Evolutionary conservation across 352 stramenopile species (phyloP), one percentile per base, ranked within the genome.

Genomic region (Phytophthora nicotianae): DNA sequence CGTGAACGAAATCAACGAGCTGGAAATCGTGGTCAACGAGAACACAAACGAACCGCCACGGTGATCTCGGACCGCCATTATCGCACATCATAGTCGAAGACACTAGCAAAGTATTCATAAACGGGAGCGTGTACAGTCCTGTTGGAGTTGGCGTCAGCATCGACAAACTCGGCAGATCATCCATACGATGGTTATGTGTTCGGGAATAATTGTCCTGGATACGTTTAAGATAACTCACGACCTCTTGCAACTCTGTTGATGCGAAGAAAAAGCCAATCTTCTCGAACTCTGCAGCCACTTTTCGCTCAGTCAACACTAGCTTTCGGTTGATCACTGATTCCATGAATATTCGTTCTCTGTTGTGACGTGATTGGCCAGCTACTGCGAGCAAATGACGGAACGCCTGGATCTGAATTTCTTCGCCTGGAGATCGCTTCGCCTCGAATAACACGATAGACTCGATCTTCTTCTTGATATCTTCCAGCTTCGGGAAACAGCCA

Each of bases 301-400:
- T 86, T 16, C 76, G 71, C 24, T 91, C 82, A 0, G 82, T 91
- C 26, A 91, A 68, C 5, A 91, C 75, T 17, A 78, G 33, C 38
- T 83, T 83, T 7, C 82, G 69, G 29, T 85, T 89, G 21, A 88
- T 84, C 27, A 89, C 75, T 5, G 79, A 74, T 33, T 88, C 82
- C 32, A 91, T 72, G 33, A 91, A 86, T 5, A 48, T 58, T 9
- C 79, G 59, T 56, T 89, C 82, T 14, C 65, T 70, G n/a, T 75
- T 86, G n/a, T 78, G 63, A 4, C 72, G 58, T 21, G 64, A 70
- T 26, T 75, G 65, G 6, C 69, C 51, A 11, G 82, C 82, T 9
- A 88, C 43, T 1, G 82, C 79, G 0, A 91, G 49, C 37, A 89
- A 81, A 23, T 87, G 61, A 10, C 79, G 79, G 35, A 87, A 81